phyloP scores from a whole-genome alignment of 2,329 filamentous ascomycete species.

The Xenoacremonium recifei region DNA sequence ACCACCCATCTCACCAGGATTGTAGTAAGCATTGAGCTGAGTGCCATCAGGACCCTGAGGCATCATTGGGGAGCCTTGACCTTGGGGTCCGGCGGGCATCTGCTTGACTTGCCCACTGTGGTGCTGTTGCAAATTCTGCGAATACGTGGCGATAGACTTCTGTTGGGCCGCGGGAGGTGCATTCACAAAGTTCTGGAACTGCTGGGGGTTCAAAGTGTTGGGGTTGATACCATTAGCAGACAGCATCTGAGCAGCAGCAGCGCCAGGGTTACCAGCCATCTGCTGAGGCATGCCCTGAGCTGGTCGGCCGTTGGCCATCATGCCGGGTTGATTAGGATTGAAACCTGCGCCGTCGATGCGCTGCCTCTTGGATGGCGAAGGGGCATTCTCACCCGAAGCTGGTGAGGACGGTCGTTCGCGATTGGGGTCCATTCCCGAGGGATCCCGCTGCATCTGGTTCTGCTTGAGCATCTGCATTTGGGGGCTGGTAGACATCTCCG shows the following conservation, averaged over 20 bases:
- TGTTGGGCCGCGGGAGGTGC: constrained; percentile 63
- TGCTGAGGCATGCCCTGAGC: constrained; percentile 71
- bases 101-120: constrained; percentile 79
- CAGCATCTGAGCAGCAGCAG: constrained; percentile 59
- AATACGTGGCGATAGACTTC: constrained; percentile 86
- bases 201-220: constrained; percentile 68
- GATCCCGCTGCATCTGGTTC: constrained; percentile 83
- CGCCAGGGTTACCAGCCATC: constrained; percentile 52
- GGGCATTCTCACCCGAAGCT: constrained; percentile 79
- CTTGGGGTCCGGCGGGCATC: constrained; percentile 70
- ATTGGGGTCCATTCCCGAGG: constrained; percentile 82
- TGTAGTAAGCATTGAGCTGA: constrained; percentile 59
- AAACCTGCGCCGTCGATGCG: constrained; percentile 71
- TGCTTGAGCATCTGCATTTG: constrained; percentile 75
- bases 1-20: constrained; percentile 57
- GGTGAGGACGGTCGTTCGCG: constrained; percentile 80
- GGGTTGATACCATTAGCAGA: constrained; percentile 73
- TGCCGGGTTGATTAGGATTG: constrained; percentile 64
- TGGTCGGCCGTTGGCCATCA: constrained; percentile 71
- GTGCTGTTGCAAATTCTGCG: constrained; percentile 79
- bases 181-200: constrained; percentile 65
- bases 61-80: constrained; percentile 83
- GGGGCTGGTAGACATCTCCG: constrained; percentile 43
- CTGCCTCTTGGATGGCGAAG: constrained; percentile 87
- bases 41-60: constrained; percentile 66